Evolutionary conservation across 176 grass and related monocot genomes (phyloP).

Genomic region (Luzula sylvatica): DNA sequence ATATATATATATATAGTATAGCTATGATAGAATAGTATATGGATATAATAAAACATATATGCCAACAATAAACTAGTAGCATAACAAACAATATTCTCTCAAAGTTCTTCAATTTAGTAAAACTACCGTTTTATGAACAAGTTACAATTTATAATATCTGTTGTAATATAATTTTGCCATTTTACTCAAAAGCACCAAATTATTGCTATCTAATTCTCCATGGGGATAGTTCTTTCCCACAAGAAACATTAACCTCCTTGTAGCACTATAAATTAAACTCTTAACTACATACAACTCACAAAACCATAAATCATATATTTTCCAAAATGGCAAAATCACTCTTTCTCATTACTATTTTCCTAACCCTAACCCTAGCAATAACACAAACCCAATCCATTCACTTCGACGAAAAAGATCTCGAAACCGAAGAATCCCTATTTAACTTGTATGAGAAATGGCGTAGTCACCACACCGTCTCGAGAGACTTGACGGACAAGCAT

Average conservation of each 20-base stretch:
- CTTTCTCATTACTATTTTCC: neutral
- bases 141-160: neutral
- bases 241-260: slow-evolving; percentile 20
- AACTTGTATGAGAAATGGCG: slow-evolving; percentile 67
- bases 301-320: neutral
- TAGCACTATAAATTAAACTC: slow-evolving; percentile 20
- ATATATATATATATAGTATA: no score
- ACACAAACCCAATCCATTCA: slow-evolving; percentile 26
- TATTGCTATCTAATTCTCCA: no score
- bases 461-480: slow-evolving; percentile 37
- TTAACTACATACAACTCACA: neutral
- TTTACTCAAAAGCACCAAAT: no score
- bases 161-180: neutral
- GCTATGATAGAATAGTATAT: neutral
- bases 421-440: slow-evolving; percentile 55
- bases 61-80: no score
- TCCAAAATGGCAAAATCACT: neutral
- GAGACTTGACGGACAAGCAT: slow-evolving; percentile 41
- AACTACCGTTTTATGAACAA: neutral
- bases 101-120: no score
- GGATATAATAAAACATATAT: neutral
- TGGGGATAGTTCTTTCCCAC: neutral
- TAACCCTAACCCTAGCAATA: neutral
- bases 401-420: slow-evolving; percentile 43
- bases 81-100: no score